Base-by-base conservation (phyloP, 225 moss, liverwort and hornwort species). In the Bryoerythrophyllum caledonicum region DNA sequence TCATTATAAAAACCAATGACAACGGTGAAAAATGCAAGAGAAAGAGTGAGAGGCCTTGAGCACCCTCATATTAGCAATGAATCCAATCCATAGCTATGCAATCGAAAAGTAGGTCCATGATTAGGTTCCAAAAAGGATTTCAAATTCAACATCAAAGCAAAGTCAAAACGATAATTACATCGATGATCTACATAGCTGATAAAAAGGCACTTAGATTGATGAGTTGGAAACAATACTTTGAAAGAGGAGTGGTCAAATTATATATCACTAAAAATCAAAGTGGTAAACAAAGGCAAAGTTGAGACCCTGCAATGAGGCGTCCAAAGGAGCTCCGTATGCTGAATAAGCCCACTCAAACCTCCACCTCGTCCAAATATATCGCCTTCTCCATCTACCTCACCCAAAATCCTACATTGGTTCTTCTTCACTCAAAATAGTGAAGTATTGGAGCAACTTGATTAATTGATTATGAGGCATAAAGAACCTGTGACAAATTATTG, bases 291-390 rank as follows among this genome's bases (percentile, higher is more conserved):
- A 27, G 14, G 32, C 17, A 40, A 57, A 53, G 63, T 63, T 73
- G 82, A 74, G 76, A 94, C 91, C 96, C 96, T 62, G 86, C 96
- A 81, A 81, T 74, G 19, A 96, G 94, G 81, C 96, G 94, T 52
- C 96, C 96, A 44, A 94, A 86, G 89, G 92, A 96, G 86, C 92
- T 96, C 80, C 90, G 86, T 65, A 96, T 81, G 68, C 96, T 94
- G 58, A 92, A 90, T 32, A 96, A 86, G 61, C 90, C 92, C 27
- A 96, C 94, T 61, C 77, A 94, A 14, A 94, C 82, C 64, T 92
- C 96, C 53, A 88, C 86, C 38, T 84, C 89, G 63, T 94, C 85
- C 57, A 90, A 67, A 52, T 83, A 66, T 81, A 87, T 32, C 27
- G 96, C 88, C 67, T 69, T 90, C 30, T 91, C 90, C 68, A 96